These are phyloP conservation scores for Xylariaceae sp. DNA, from an alignment of 2,329 filamentous ascomycete species.

Conservation along the genomic window DNA sequence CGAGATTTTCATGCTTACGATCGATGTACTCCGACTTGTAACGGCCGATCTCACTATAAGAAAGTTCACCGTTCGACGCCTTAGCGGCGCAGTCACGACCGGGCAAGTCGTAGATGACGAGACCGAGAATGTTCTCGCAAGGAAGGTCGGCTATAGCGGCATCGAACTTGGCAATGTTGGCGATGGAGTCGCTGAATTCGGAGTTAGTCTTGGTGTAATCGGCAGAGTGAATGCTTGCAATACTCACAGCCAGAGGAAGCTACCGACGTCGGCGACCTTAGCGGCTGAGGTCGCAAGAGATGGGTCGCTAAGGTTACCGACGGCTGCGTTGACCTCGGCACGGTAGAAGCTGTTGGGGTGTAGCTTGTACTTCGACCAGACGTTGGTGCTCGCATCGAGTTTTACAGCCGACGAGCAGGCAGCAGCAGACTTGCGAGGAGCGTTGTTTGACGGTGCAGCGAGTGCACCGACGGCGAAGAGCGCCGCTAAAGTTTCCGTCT, in stretches of 20 bases:
- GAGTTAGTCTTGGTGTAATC: constrained; percentile 13
- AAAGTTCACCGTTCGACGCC: constrained; percentile 65
- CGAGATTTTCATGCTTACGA: constrained; percentile 35
- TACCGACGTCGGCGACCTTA: constrained; percentile 59
- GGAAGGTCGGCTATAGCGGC: constrained; percentile 53
- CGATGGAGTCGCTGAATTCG: constrained; percentile 52
- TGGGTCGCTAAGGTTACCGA: constrained; percentile 42
- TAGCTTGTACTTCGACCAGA: constrained; percentile 39
- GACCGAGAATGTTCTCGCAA: constrained; percentile 48
- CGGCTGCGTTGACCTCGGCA: constrained; percentile 37
- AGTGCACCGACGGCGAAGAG: constrained; percentile 38
- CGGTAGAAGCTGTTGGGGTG: constrained; percentile 43
- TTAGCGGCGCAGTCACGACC: constrained; percentile 65
- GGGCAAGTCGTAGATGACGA: constrained; percentile 65
- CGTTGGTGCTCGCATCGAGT: constrained; percentile 41
- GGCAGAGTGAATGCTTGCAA: background rate
- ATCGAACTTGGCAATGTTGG: constrained; percentile 57
- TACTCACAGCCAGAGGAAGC: constrained; percentile 60
- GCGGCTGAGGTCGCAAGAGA: constrained; percentile 61
- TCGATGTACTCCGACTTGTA: constrained; percentile 63
- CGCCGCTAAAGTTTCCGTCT: constrained; percentile 35
- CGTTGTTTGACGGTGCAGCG: constrained; percentile 37
- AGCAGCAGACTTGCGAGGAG: constrained; percentile 26
- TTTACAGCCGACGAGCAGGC: constrained; percentile 39
- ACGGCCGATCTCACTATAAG: constrained; percentile 54